Evolutionary conservation across 2,329 filamentous ascomycete genomes (phyloP), one percentile per base, ranked within the genome.

Genomic region (Pyricularia pennisetigena): DNA sequence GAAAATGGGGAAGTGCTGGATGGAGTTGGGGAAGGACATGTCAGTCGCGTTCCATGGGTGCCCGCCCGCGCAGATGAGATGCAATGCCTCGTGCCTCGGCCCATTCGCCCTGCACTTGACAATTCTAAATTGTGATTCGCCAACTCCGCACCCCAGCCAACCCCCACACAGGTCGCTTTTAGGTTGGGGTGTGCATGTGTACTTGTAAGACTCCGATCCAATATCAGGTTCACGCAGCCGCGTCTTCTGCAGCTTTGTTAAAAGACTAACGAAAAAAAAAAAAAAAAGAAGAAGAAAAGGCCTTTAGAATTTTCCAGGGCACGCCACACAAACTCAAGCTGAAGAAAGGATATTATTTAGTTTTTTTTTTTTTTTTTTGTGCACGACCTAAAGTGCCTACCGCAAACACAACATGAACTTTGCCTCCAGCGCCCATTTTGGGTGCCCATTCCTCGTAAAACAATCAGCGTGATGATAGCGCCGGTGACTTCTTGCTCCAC

Each of bases 21-120:
- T 62, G 59, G 59, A 28, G 59, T 62, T 62, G 59, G 59, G 59
- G 12, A 62, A 62, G 41, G 65, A 16, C 54, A 35, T 10, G 41
- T 59, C 28, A 29, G 65, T 66, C 65, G 65, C 65, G 65, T 66
- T 57, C 35, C 29, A 66, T 61, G 57, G 57, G 59, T 62, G 24
- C 59, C 59, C 59, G 59, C 59, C 24, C 59, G 59, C 59, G 59
- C 26, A 62, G n/a, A 54, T 28, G 57, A 61, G 59, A 28, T 28
- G 59, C 24, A 30, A 65, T 49, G 29, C 63, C 63, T 65, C 63
- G 63, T 49, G 29, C 63, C 63, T 65, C 63, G 63, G 63, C 20
- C 63, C 29, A 35, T 23, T 35, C 10, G n/a, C 28, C 63, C 57
- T 62, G 23, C 59, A 16, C 24, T 26, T 14, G 24, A 29, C 59